Evolutionary conservation across 78 protist genomes (phyloP).

Genomic region (Guillardia theta): DNA sequence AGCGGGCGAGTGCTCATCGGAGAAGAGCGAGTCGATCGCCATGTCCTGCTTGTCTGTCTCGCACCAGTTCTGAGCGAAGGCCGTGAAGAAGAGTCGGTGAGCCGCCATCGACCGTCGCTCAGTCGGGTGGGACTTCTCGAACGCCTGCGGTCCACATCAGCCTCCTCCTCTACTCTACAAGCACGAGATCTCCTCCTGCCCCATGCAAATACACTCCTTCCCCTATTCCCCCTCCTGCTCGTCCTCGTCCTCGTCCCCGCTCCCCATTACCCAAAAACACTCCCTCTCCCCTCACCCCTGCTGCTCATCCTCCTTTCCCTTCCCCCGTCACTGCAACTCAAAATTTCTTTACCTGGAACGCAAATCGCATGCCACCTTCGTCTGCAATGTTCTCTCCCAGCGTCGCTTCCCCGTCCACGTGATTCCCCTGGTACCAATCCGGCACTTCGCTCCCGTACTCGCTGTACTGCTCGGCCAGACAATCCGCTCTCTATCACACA

Average conservation of each 20-base stretch:
- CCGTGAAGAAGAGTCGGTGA: not conserved
- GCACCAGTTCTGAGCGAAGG: not conserved
- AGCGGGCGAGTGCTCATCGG: not conserved
- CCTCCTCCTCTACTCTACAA: not conserved
- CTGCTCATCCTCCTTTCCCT: no score
- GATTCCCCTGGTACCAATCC: not conserved
- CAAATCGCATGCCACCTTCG: conserved; percentile 17
- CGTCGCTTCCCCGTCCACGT: not conserved
- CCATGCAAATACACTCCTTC: not conserved
- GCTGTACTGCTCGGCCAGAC: not conserved
- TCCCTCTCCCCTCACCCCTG: not conserved
- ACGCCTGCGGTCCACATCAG: not conserved
- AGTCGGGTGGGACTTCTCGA: not conserved
- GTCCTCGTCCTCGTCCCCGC: no score
- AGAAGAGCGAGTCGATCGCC: not conserved
- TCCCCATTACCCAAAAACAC: no score
- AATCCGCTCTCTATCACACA: not conserved
- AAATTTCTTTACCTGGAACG: not conserved
- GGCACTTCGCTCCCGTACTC: not conserved
- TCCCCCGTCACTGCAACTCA: not conserved
- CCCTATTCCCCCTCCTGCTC: no score
- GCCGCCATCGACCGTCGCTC: not conserved
- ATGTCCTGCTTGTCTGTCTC: not conserved
- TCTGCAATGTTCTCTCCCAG: conserved; percentile 23
- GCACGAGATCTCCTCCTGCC: not conserved